A percentile compares a stretch with the other conserved stretches of the same genome.
These are phyloP conservation scores for Hyaloperonospora brassicae DNA, from an alignment of 352 stramenopile species.

Conservation along the genomic window DNA sequence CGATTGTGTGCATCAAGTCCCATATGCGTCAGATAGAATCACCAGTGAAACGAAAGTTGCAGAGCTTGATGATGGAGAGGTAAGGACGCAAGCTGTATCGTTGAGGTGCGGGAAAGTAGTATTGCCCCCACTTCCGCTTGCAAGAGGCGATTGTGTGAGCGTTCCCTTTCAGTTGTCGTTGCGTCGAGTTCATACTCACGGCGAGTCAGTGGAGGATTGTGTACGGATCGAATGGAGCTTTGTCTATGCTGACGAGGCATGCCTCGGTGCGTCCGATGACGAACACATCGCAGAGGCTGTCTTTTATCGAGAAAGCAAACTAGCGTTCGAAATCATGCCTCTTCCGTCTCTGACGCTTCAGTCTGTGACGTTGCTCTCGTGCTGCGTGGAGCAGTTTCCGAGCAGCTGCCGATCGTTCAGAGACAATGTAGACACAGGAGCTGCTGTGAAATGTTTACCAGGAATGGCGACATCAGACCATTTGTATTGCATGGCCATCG, in stretches of 20 bases:
- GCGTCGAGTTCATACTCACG: slow-evolving; percentile 11
- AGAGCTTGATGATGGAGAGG: not conserved
- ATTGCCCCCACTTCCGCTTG: slow-evolving; percentile 23
- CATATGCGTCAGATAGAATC: not conserved
- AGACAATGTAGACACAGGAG: not conserved
- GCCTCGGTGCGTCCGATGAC: not conserved
- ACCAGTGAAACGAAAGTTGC: not conserved
- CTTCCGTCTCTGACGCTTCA: slow-evolving; percentile 46
- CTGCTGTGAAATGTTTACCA: not conserved
- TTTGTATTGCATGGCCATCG: slow-evolving; percentile 34
- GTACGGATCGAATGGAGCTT: slow-evolving; percentile 57
- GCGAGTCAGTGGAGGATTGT: slow-evolving; percentile 24
- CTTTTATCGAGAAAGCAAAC: slow-evolving; percentile 51
- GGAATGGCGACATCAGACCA: slow-evolving; percentile 37
- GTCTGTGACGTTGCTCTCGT: slow-evolving; percentile 31
- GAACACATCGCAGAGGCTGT: slow-evolving; percentile 4
- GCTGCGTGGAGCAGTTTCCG: slow-evolving; percentile 18
- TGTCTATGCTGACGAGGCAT: slow-evolving; percentile 38
- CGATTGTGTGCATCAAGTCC: not conserved
- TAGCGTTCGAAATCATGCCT: slow-evolving; percentile 37
- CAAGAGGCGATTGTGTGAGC: slow-evolving; percentile 25
- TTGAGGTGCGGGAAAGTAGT: slow-evolving; percentile 20
- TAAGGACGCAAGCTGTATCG: slow-evolving; percentile 16
- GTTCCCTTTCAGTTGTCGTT: slow-evolving; percentile 38
- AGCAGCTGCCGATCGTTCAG: not conserved